A percentile compares a stretch with the other conserved stretches of the same genome.
These are phyloP conservation scores for Tricholoma saponaceum DNA, from an alignment of 768 basidiomycete genomes.

Conservation along the genomic window DNA sequence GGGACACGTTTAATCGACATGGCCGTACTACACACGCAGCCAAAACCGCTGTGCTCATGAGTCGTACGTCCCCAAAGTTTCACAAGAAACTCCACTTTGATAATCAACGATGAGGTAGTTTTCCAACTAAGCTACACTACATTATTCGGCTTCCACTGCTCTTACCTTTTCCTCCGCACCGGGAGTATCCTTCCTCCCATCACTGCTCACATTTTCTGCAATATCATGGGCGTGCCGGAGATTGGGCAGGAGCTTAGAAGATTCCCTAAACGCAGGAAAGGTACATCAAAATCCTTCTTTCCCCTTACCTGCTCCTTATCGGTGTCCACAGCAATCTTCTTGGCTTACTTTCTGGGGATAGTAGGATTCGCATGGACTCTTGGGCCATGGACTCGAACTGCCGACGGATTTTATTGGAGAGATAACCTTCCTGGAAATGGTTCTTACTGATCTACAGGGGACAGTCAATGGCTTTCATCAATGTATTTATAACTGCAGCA, in stretches of 20 bases:
- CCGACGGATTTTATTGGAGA: constrained; percentile 40
- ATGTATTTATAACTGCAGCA: neutral
- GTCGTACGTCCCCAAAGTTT: constrained; percentile 43
- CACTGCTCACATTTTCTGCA: constrained; percentile 86
- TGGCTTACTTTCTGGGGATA: constrained; percentile 58
- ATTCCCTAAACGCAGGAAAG: constrained; percentile 46
- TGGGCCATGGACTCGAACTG: constrained; percentile 42
- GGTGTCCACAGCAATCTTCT: constrained; percentile 42
- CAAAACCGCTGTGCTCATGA: constrained; percentile 52
- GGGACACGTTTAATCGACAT: constrained; percentile 74
- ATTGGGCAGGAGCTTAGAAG: constrained; percentile 49
- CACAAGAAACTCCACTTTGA: neutral
- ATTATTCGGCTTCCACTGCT: constrained; percentile 84
- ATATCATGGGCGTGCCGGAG: constrained; percentile 88
- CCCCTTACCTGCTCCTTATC: constrained; percentile 9
- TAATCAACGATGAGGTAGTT: constrained; percentile 35
- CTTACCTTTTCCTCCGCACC: constrained; percentile 84
- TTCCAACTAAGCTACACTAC: constrained; percentile 92
- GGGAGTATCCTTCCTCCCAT: constrained; percentile 78
- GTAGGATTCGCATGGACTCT: constrained; percentile 53
- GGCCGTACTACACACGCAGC: constrained; percentile 68
- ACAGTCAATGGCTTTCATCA: neutral
- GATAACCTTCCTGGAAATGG: constrained; percentile 1
- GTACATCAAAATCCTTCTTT: constrained; percentile 38
- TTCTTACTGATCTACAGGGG: neutral